These are phyloP conservation scores for Mrakia blollopis DNA, from an alignment of 768 basidiomycete species.

Conservation along the genomic window DNA sequence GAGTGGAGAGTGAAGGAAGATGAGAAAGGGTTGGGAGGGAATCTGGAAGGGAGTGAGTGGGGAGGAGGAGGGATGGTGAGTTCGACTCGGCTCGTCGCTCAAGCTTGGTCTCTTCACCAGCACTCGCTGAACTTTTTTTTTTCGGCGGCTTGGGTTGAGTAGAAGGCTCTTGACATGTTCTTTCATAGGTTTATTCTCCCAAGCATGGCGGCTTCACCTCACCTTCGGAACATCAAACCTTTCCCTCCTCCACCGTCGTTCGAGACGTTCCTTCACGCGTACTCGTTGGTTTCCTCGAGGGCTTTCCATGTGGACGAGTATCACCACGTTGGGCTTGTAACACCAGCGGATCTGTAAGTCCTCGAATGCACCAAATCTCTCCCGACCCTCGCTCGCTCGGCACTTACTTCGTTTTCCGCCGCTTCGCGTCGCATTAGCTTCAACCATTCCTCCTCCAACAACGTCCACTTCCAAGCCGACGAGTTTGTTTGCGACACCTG, in stretches of 20 bases:
- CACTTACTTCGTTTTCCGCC: not conserved
- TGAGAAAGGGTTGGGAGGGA: constrained; percentile 9
- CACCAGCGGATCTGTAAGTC: constrained; percentile 74
- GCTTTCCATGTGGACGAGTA: constrained; percentile 79
- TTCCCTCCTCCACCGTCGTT: constrained; percentile 34
- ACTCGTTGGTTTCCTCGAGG: constrained; percentile 68
- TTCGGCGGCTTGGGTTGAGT: not conserved
- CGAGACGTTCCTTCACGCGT: constrained; percentile 53
- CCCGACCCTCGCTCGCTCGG: constrained; percentile 30
- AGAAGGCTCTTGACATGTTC: constrained; percentile 32
- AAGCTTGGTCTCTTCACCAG: constrained; percentile 15
- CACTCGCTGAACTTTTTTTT: not conserved
- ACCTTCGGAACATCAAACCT: constrained; percentile 32
- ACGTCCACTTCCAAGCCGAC: constrained; percentile 66
- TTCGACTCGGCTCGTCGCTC: not conserved
- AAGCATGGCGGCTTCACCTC: constrained; percentile 7
- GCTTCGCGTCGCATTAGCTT: constrained; percentile 50
- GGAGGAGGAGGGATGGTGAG: constrained; percentile 20
- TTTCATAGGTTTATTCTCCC: not conserved
- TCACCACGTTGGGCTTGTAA: constrained; percentile 75
- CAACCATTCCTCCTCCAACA: constrained; percentile 65
- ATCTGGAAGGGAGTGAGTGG: constrained; percentile 3
- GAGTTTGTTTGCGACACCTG: constrained; percentile 68
- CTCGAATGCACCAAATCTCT: no score
- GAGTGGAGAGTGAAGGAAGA: constrained; percentile 24